A percentile compares a stretch with the other conserved stretches of the same genome.
phyloP scores from a whole-genome alignment of 1,284 basidiomycete genomes.

The Rhodotorula glutinis region DNA sequence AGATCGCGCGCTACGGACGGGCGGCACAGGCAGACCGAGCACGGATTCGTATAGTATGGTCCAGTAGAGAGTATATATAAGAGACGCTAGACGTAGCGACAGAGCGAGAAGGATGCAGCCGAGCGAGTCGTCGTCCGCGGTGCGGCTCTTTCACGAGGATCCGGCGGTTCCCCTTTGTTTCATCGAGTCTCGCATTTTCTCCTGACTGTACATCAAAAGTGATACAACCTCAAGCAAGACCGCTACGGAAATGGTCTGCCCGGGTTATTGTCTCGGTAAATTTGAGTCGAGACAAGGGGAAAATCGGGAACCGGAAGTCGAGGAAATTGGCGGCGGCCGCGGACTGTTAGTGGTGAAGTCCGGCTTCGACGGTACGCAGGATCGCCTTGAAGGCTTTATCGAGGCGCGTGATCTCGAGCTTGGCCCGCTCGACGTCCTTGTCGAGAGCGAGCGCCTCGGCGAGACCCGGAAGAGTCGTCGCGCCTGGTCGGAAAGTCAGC shows the following conservation, averaged over 20 bases:
- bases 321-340: too few species aligned
- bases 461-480: constrained; percentile 50
- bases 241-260: not conserved
- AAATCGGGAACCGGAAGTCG: not conserved
- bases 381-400: constrained; percentile 14
- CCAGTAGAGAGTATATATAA: too few species aligned
- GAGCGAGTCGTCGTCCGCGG: not conserved
- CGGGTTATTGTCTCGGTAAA: not conserved
- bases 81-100: too few species aligned
- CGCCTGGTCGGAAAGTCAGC: constrained; percentile 34
- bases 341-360: not conserved
- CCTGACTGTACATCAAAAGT: not conserved
- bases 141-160: not conserved
- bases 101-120: not conserved
- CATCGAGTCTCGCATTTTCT: not conserved
- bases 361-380: not conserved
- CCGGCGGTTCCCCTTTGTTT: not conserved
- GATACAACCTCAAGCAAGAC: not conserved
- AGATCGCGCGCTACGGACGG: not conserved
- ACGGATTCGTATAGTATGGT: too few species aligned
- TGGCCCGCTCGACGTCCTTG: constrained; percentile 20
- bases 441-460: constrained; percentile 49
- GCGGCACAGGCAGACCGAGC: too few species aligned
- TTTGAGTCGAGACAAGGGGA: not conserved
- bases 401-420: constrained; percentile 24